phyloP scores from a whole-genome alignment of 2,329 filamentous ascomycete species.

The Penicillium oxalicum region DNA sequence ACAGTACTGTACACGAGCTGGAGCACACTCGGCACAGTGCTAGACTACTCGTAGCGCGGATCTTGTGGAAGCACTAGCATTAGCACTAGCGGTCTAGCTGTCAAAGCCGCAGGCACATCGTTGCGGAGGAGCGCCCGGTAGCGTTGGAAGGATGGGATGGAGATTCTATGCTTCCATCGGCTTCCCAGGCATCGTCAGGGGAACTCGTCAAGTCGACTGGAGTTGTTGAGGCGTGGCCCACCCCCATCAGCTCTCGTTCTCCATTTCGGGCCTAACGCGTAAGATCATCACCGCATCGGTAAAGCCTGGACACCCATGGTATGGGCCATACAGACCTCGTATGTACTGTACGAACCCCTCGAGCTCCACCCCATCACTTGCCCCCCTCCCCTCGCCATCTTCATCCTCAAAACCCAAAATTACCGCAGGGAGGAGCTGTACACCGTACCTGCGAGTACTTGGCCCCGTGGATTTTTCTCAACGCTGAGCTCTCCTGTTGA shows the following conservation, averaged over 20 bases:
- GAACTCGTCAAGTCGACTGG: not conserved
- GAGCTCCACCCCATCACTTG: not conserved
- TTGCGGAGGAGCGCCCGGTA: too few relatives aligned
- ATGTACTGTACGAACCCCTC: not conserved
- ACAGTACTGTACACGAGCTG: too few relatives aligned
- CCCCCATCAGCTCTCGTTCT: not conserved
- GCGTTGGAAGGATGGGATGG: too few relatives aligned
- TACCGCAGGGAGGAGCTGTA: slow-evolving; percentile 20
- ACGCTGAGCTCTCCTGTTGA: slow-evolving; percentile 13
- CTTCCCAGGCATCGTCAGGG: too few relatives aligned
- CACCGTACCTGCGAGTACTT: slow-evolving; percentile 25
- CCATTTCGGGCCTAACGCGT: not conserved
- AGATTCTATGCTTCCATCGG: too few relatives aligned
- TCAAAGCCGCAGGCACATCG: too few relatives aligned
- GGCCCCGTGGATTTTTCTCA: slow-evolving; percentile 24
- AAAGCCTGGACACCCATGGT: not conserved
- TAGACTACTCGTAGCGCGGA: too few relatives aligned
- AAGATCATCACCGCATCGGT: not conserved
- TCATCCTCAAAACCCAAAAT: not conserved
- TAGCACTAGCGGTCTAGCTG: too few relatives aligned
- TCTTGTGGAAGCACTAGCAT: too few relatives aligned
- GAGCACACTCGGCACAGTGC: too few relatives aligned
- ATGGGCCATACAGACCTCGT: not conserved
- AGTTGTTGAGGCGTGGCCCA: slow-evolving; percentile 1
- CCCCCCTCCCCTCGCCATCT: not conserved